Evolutionary conservation across 148 eudicot genomes (phyloP), one percentile per base, ranked within the genome.

Genomic region (Fagopyrum homotropicum): DNA sequence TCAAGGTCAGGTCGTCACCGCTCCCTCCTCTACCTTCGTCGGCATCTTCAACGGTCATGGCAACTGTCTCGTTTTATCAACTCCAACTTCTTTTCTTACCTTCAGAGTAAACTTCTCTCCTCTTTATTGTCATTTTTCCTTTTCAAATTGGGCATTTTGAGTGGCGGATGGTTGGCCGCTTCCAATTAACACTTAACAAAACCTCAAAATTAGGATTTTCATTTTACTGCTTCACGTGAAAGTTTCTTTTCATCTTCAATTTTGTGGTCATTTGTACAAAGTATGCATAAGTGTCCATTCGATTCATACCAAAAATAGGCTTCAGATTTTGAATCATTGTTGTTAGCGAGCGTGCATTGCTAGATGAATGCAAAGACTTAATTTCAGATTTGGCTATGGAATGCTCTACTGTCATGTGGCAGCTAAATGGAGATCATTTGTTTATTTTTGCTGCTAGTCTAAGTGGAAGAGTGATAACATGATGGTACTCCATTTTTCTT

Each of bases 1-100:
- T 75, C 98, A 93, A 76, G 84, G 80, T 60, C 97, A 91, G 73
- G 98, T 93, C 4, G 80, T 79, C 15, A 80, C 92, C 6, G 85
- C 92, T 45, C 91, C 92, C 26, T 85, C 88, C 45, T 83, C 88
- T 22, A 89, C 91, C 61, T 91, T 76, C 72, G 89, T 88, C 43
- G 98, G 97, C 9, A 94, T 93, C 52, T 93, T 86, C 77, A 97
- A 93, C 63, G 98, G 98, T 30, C 98, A 93, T 77, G 98, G 98
- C 40, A 97, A 91, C 98, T 26, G 85, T n/a, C 98, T n/a, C 87
- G 88, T 2, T 93, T 93, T 61, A 86, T 93, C 50, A 89, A 86
- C 60, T 79, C 82, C 15, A 78, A 85, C 73, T 90, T 93, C 60
- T 93, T 91, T 35, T 80, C 86, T 72, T 82, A 78, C 70, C 75